Percentiles rank a stretch among this genome's conserved stretches.
These are phyloP conservation scores for Botrytis porri DNA, from an alignment of 2,329 filamentous ascomycete species.

Conservation along the genomic window DNA sequence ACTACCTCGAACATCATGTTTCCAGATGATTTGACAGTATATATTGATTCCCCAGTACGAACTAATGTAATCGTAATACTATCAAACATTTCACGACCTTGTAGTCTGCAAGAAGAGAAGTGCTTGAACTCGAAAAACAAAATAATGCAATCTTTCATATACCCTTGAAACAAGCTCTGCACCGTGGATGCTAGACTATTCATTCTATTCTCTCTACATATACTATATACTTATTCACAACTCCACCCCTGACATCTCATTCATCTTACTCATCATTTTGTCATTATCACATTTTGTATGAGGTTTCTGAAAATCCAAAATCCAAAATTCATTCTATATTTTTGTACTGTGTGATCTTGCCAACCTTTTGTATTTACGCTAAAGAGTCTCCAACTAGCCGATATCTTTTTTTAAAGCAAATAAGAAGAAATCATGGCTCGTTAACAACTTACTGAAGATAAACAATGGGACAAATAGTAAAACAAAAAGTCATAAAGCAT, in stretches of 20 bases:
- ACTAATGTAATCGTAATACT: not conserved
- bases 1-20: not conserved
- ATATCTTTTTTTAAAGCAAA: fast-evolving
- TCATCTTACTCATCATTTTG: not conserved
- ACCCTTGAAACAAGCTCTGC: not conserved
- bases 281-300: not conserved
- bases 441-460: not conserved
- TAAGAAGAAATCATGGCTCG: not conserved
- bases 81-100: not conserved
- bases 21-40: not conserved
- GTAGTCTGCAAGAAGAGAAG: not conserved
- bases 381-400: not conserved
- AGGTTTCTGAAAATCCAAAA: not conserved
- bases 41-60: not conserved
- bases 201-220: not conserved
- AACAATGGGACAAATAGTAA: not conserved
- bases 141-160: fast-evolving
- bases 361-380: not conserved
- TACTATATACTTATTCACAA: not conserved
- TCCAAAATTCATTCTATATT: not conserved
- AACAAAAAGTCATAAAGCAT: not conserved
- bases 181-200: fast-evolving
- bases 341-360: not conserved
- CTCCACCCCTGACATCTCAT: not conserved
- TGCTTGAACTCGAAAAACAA: not conserved